Base-by-base conservation (phyloP, 129 eudicot genomes). In the Scalesia atractyloides region DNA sequence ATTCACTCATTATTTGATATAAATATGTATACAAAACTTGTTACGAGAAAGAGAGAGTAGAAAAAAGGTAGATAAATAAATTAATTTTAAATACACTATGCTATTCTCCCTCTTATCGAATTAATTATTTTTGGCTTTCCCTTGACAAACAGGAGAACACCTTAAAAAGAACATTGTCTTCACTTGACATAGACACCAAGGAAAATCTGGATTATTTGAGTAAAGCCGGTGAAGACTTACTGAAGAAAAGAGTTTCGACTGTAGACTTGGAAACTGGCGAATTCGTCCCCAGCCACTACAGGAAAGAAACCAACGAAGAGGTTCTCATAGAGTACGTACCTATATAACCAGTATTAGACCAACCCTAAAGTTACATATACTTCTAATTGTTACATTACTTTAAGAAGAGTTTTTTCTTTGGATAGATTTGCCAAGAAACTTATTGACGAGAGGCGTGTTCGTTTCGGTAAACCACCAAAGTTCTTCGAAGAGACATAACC, bases 171-270 rank as follows among this genome's bases (percentile, higher is more conserved):
- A 26, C 56, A 65, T 46, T 57, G 13, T 52, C 79, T 7, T 48
- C 84, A 60, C 49, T 69, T 15, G 83, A 84, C 44, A 65, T 18
- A 17, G 85, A 85, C 16, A 84, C 82, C 18, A 22, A 49, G 33
- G 69, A 73, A 37, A 84, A 76, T 51, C 50, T 84, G 49, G 58
- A 68, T 39, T 53, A 60, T 34, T 77, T 84, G 66, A 56, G 14
- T 2, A 17, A 63, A 15, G 74, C 60, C 30, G 88, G 88, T 34
- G 78, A 76, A 66, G 46, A 16, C 0, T 73, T 84, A 37, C 69
- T 84, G n/a, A 39, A 68, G 36, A 84, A 84, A 53, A 7, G 60
- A 9, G 85, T 84, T 47, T 76, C 85, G n/a, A 76, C 71, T 43
- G 77, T 84, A 2, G 39, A 84, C 74, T 47, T 78, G 53, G 80